phyloP scores from a whole-genome alignment of 495 filamentous ascomycete species.

The Penicillium canariense region DNA sequence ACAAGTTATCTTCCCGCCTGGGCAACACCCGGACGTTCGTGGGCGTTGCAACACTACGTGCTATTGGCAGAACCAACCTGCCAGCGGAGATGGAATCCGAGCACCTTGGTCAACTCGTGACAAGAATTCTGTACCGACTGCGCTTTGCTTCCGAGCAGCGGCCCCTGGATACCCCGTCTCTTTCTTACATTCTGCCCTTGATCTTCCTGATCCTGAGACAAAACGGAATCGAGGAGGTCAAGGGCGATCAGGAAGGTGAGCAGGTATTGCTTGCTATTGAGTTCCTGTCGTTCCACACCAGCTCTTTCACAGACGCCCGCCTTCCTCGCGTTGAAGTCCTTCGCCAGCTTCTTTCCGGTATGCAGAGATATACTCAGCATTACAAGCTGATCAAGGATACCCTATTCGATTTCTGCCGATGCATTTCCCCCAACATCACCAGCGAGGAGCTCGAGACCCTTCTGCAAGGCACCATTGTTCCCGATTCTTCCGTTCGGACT shows the following conservation, averaged over 20 bases:
- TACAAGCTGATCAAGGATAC: slow-evolving; percentile 94
- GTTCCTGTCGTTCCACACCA: slow-evolving; percentile 82
- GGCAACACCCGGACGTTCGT: slow-evolving; percentile 75
- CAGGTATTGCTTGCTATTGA: slow-evolving; percentile 90
- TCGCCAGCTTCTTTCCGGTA: slow-evolving; percentile 65
- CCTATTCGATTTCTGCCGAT: slow-evolving; percentile 76
- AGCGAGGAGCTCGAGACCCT: slow-evolving; percentile 67
- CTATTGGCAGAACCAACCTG: slow-evolving; percentile 68
- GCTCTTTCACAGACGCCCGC: slow-evolving; percentile 63
- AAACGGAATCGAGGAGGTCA: slow-evolving; percentile 69
- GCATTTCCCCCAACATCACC: slow-evolving; percentile 71
- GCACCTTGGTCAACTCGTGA: slow-evolving; percentile 79
- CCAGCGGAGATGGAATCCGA: slow-evolving; percentile 71
- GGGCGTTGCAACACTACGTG: slow-evolving; percentile 80
- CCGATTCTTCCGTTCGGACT: slow-evolving; percentile 76
- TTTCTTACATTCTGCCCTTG: slow-evolving; percentile 84
- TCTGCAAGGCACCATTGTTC: slow-evolving; percentile 69
- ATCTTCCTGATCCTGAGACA: slow-evolving; percentile 70
- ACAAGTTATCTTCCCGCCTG: slow-evolving; percentile 71
- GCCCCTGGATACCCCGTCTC: slow-evolving; percentile 79
- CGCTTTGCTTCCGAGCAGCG: slow-evolving; percentile 89
- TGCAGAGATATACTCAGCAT: slow-evolving; percentile 88
- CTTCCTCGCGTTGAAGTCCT: slow-evolving; percentile 76
- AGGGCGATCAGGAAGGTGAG: slow-evolving; percentile 71
- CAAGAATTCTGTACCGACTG: slow-evolving; percentile 84